Percentiles rank a stretch among this genome's conserved stretches.
These are phyloP conservation scores for Microsporum ferrugineum DNA, from an alignment of 2,329 filamentous ascomycete genomes.

Conservation along the genomic window DNA sequence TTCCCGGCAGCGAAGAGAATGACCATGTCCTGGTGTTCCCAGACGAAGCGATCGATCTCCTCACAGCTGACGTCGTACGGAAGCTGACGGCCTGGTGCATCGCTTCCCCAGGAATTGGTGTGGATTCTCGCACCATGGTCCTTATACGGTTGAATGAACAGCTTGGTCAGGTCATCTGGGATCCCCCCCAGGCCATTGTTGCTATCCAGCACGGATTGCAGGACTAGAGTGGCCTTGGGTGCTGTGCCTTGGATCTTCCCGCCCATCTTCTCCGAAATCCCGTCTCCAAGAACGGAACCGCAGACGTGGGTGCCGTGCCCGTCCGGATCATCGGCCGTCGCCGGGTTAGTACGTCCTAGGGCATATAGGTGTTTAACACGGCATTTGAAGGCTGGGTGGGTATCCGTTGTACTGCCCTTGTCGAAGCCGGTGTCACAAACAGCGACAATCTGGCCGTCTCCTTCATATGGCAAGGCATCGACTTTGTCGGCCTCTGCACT, in stretches of 20 bases:
- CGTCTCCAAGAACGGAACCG: slow-evolving; percentile 17
- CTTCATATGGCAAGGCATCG: slow-evolving; percentile 9
- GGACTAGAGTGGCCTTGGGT: slow-evolving; percentile 15
- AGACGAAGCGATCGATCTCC: slow-evolving; percentile 17
- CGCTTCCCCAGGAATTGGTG: slow-evolving; percentile 18
- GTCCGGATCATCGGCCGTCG: slow-evolving; percentile 11
- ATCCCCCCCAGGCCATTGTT: slow-evolving; percentile 13
- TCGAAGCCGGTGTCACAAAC: slow-evolving; percentile 19
- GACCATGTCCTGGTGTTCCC: slow-evolving; percentile 17
- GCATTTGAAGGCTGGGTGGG: slow-evolving; percentile 15
- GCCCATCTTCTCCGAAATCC: slow-evolving; percentile 10
- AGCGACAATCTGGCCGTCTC: slow-evolving; percentile 16
- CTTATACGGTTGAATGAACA: slow-evolving; percentile 16
- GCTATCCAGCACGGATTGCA: slow-evolving; percentile 16
- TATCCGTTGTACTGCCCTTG: slow-evolving; percentile 10
- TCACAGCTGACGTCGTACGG: slow-evolving; percentile 11
- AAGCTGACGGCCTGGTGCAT: slow-evolving; percentile 7
- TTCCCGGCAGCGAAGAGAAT: slow-evolving; percentile 19
- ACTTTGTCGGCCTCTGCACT: slow-evolving; percentile 6
- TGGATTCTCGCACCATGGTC: slow-evolving; percentile 14
- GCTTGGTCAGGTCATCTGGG: slow-evolving; percentile 12
- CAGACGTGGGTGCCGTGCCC: slow-evolving; percentile 20
- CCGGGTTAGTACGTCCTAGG: slow-evolving; percentile 5
- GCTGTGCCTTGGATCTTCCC: slow-evolving; percentile 15
- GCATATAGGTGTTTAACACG: slow-evolving; percentile 14